A percentile compares a stretch with the other conserved stretches of the same genome.
Conservation (phyloP, 495 filamentous ascomycete genomes). For the Penicillium longicatenatum region DNA sequence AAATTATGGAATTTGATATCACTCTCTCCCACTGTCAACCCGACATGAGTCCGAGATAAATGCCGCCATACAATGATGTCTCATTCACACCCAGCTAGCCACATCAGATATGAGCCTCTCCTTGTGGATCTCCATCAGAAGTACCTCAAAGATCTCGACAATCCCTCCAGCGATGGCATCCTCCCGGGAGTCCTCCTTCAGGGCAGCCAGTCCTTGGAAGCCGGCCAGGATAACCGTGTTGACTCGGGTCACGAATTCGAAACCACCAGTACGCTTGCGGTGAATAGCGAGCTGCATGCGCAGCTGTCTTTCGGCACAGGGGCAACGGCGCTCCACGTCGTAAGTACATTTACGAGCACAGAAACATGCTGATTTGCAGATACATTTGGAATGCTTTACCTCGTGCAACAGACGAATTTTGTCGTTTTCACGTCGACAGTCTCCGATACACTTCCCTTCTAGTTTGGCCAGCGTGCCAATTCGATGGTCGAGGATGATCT, state of each 20-base stretch:
- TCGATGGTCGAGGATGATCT: slow-evolving; percentile 34
- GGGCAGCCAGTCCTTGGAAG: slow-evolving; percentile 29
- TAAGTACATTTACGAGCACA: slow-evolving; percentile 37
- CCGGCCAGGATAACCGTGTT: slow-evolving; percentile 28
- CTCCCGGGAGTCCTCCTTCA: slow-evolving; percentile 21
- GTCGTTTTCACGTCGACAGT: slow-evolving; percentile 33
- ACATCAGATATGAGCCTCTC: slow-evolving; percentile 20
- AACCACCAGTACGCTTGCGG: slow-evolving; percentile 14
- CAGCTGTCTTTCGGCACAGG: slow-evolving; percentile 40
- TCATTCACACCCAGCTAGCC: not conserved
- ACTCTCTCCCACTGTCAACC: not conserved
- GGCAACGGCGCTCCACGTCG: slow-evolving; percentile 31
- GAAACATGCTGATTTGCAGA: slow-evolving; percentile 34
- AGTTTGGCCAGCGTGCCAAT: slow-evolving; percentile 33
- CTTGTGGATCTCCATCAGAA: slow-evolving; percentile 32
- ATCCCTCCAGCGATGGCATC: slow-evolving; percentile 24
- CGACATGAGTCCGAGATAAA: not conserved
- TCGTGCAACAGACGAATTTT: slow-evolving; percentile 21
- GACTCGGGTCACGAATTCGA: slow-evolving; percentile 26
- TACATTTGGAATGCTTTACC: slow-evolving; percentile 36
- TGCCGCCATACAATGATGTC: not conserved
- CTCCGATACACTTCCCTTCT: slow-evolving; percentile 37
- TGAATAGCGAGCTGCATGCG: slow-evolving; percentile 30
- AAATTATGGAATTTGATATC: not conserved
- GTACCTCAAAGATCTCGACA: slow-evolving; percentile 19